phyloP scores from a whole-genome alignment of 495 filamentous ascomycete species.

The Podospora didyma region DNA sequence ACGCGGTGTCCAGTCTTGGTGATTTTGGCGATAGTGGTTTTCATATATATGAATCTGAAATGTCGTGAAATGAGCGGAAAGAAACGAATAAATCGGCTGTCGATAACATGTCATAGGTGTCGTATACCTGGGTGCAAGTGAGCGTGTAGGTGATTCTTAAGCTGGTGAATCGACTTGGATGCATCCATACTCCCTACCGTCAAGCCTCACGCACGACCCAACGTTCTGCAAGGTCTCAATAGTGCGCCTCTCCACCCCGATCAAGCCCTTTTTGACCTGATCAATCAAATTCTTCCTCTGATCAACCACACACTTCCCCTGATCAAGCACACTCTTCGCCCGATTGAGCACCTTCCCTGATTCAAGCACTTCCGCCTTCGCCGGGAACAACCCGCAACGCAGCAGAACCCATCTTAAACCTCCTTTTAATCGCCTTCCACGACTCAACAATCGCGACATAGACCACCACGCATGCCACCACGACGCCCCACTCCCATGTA shows the following conservation, averaged over 20 bases:
- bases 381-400: not conserved
- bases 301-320: not conserved
- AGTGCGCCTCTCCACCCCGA: no score
- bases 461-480: constrained; percentile 51
- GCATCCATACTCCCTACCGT: no score
- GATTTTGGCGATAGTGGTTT: not conserved
- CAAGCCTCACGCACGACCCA: no score
- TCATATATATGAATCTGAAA: no score
- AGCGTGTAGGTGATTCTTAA: no score
- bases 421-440: constrained; percentile 64
- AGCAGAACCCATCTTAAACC: constrained; percentile 13
- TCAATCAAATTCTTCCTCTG: not conserved
- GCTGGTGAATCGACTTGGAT: no score
- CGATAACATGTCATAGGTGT: not conserved
- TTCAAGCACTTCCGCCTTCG: not conserved
- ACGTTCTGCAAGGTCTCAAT: no score
- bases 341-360: not conserved
- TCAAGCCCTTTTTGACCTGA: no score
- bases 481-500: constrained; percentile 68
- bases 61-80: not conserved
- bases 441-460: constrained; percentile 59
- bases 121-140: not conserved
- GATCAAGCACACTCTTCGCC: not conserved
- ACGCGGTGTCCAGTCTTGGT: not conserved
- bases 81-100: not conserved